Base-by-base conservation (phyloP, 352 stramenopile genomes). In the Plasmopara viticola region DNA sequence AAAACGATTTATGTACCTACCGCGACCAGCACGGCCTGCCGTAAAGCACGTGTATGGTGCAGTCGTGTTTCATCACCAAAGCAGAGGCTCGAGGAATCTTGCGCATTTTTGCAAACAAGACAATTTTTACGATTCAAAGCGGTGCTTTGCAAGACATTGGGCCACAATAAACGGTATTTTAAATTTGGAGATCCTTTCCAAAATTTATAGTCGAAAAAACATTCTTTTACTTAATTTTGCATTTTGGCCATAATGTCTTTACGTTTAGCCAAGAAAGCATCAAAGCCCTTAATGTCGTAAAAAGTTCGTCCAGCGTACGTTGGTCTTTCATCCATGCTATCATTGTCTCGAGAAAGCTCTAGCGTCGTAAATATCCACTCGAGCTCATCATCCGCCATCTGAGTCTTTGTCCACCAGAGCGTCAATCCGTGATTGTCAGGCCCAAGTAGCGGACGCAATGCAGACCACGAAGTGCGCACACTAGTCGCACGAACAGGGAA, bases 271-370 rank as follows among this genome's bases (percentile, higher is more conserved):
- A 85, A 37, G 44, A 85, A 88, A 1, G 48, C 59, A 9, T 83
- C 66, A 51, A 89, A 87, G 13, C 78, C 78, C 4, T 71, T 55
- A 34, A 89, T 86, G 42, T 89, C 78, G 65, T 89, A 89, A 49
- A 84, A 89, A 8, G 78, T 86, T 39, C 75, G 66, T 46, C 58
- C 51, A 0, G 66, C 58, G 47, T 77, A 74, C 5, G 1, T 60
- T 33, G 7, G 33, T 9, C 37, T n/a, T 7, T 12, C 31, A 4
- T 37, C 43, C 17, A 51, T 33, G 31, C 17, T 13, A 31, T 58
- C 46, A 4, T 31, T 31, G 25, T 68, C 37, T 41, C 14, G 2
- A 17, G 6, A 39, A 29, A 9, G 40, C 13, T 64, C 49, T 25
- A 62, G 48, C 59, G 61, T 80, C 15, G 49, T 48, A 40, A 73